These are phyloP conservation scores for Starmerella tilneyi DNA, from an alignment of 805 yeast species.

Conservation along the genomic window DNA sequence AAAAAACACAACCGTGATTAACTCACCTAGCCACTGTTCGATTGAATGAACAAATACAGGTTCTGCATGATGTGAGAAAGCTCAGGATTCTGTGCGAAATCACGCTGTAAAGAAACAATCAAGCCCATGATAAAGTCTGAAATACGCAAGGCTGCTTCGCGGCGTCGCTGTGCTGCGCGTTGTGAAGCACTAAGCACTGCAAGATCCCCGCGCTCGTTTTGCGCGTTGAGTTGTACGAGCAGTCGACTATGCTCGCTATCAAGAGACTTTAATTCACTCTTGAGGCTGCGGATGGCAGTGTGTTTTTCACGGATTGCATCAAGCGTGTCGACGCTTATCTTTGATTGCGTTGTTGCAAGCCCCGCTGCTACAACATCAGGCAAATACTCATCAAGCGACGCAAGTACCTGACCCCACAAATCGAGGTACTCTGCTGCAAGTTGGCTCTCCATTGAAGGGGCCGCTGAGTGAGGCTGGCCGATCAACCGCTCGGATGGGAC, in stretches of 20 bases:
- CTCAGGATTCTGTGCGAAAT: slow-evolving; percentile 16
- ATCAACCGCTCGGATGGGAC: not conserved
- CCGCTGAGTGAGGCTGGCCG: not conserved
- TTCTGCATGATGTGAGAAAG: slow-evolving; percentile 16
- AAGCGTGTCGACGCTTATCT: slow-evolving; percentile 15
- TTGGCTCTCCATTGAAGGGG: not conserved
- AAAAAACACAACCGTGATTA: too few species aligned
- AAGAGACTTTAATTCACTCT: slow-evolving; percentile 1
- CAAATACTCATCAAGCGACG: slow-evolving; percentile 5
- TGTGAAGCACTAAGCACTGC: not conserved
- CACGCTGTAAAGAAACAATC: slow-evolving; percentile 12
- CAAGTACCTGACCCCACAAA: slow-evolving; percentile 13
- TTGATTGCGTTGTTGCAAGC: slow-evolving; percentile 9
- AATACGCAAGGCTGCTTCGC: slow-evolving; percentile 10
- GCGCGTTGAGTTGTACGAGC: slow-evolving; percentile 7
- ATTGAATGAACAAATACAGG: slow-evolving; percentile 10
- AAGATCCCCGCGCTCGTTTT: not conserved
- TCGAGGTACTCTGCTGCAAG: slow-evolving; percentile 15
- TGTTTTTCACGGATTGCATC: slow-evolving; percentile 9
- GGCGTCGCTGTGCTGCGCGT: not conserved
- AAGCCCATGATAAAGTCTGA: slow-evolving; percentile 19
- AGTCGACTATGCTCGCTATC: slow-evolving; percentile 11
- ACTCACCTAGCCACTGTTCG: too few species aligned
- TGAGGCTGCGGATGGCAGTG: not conserved
- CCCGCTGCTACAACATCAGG: slow-evolving; percentile 13